Evolutionary conservation across 2,329 filamentous ascomycete genomes (phyloP).

Genomic region (Xylaria sp.): DNA sequence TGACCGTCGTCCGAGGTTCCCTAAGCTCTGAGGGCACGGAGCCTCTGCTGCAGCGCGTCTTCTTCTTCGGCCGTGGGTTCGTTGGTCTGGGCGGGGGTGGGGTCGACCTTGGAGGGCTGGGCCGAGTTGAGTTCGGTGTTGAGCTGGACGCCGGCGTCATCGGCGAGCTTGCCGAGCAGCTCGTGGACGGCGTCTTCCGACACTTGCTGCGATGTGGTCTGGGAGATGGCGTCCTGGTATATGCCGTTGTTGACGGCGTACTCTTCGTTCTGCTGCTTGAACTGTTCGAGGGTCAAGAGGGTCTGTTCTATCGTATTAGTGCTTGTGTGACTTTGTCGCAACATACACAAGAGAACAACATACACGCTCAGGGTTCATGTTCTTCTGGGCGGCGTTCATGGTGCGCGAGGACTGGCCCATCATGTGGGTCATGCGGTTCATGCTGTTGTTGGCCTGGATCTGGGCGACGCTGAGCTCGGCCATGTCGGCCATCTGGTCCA

Average conservation of each 20-base stretch:
- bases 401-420: conserved; percentile 69
- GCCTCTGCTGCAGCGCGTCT: conserved; percentile 74
- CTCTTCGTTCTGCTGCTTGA: conserved; percentile 71
- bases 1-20: conserved; percentile 22
- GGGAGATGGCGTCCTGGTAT: conserved; percentile 86
- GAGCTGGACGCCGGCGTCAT: conserved; percentile 87
- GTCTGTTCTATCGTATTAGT: conserved; percentile 53
- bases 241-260: conserved; percentile 75
- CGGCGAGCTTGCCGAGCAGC: conserved; percentile 84
- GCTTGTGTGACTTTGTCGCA: background rate
- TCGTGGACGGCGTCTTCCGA: conserved; percentile 87
- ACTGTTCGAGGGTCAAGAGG: conserved; percentile 69
- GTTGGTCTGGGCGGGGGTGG: conserved; percentile 60
- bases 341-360: conserved; percentile 10
- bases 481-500: conserved; percentile 74
- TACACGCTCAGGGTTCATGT: conserved; percentile 68
- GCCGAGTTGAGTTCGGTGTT: conserved; percentile 75
- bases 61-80: conserved; percentile 83
- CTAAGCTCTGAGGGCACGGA: conserved; percentile 66
- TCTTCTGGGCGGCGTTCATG: conserved; percentile 68
- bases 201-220: conserved; percentile 78
- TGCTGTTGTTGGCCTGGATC: conserved; percentile 72
- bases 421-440: conserved; percentile 74
- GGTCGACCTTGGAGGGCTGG: conserved; percentile 67
- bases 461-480: conserved; percentile 69